Percentiles rank a stretch among this genome's conserved stretches.
phyloP scores from a whole-genome alignment of 306 rosid species.

The Quercus glauca region DNA sequence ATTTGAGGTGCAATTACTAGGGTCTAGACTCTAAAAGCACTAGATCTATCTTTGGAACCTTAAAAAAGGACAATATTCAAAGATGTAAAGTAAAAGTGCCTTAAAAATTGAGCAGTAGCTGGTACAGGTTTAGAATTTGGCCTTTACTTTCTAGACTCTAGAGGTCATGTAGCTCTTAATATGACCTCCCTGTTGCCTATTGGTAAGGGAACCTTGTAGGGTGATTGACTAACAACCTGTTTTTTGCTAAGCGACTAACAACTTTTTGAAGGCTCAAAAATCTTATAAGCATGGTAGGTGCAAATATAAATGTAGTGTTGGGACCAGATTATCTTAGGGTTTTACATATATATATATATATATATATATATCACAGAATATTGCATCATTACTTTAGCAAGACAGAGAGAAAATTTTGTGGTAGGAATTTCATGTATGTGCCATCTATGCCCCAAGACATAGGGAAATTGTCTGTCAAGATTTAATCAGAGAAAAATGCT shows the following conservation, averaged over 20 bases:
- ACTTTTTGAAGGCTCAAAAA: slow-evolving; percentile 18
- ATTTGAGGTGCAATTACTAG: slow-evolving; percentile 4
- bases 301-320: neutral
- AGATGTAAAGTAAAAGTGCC: neutral
- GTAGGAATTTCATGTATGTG: neutral
- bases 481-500: neutral
- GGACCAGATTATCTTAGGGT: neutral
- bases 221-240: slow-evolving; percentile 7
- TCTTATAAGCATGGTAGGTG: neutral
- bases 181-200: slow-evolving; percentile 10
- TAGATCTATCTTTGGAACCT: slow-evolving; percentile 3
- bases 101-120: neutral
- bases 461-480: slow-evolving; percentile 24
- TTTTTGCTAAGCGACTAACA: too few relatives aligned
- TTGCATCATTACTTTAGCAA: neutral
- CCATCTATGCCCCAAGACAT: slow-evolving; percentile 20
- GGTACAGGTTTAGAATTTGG: neutral
- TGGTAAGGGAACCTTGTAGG: slow-evolving; percentile 26
- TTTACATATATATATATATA: too few relatives aligned
- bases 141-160: slow-evolving; percentile 11
- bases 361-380: neutral
- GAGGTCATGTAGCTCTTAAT: neutral
- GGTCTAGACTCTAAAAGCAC: neutral
- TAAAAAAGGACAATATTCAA: slow-evolving; percentile 7
- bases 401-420: neutral